These are phyloP conservation scores for Plenodomus lindquistii DNA, from an alignment of 2,329 filamentous ascomycete genomes.

Conservation along the genomic window DNA sequence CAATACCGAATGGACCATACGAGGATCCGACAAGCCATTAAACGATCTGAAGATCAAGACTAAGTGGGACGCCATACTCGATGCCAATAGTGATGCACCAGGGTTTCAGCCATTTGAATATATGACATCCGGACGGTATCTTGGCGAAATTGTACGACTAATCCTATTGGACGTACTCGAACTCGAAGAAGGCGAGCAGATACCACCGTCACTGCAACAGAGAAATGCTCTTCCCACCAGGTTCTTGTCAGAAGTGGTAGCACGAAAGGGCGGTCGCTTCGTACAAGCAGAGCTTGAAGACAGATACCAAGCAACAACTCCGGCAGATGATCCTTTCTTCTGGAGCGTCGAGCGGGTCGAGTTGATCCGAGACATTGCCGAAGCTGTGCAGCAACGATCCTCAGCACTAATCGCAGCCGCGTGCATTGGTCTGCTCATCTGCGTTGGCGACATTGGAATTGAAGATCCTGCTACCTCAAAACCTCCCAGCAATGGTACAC, in stretches of 20 bases:
- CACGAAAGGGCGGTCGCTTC: constrained; percentile 37
- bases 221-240: constrained; percentile 70
- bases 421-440: constrained; percentile 69
- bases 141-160: constrained; percentile 75
- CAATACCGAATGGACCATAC: constrained; percentile 85
- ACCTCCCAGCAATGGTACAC: constrained; percentile 21
- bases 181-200: constrained; percentile 32
- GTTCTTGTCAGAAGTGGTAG: constrained; percentile 72
- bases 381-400: constrained; percentile 71
- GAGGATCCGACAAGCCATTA: constrained; percentile 71
- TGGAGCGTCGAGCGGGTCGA: constrained; percentile 67
- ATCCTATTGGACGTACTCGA: constrained; percentile 69
- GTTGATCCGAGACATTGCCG: constrained; percentile 67
- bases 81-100: constrained; percentile 67
- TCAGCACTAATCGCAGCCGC: constrained; percentile 75
- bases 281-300: constrained; percentile 46
- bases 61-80: constrained; percentile 70
- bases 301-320: constrained; percentile 58
- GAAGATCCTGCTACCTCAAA: constrained; percentile 20
- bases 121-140: constrained; percentile 78
- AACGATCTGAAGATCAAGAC: constrained; percentile 66
- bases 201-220: constrained; percentile 61
- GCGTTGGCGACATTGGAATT: constrained; percentile 66
- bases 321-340: constrained; percentile 41
- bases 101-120: constrained; percentile 85